A percentile compares a stretch with the other conserved stretches of the same genome.
Conservation (phyloP, 108 stramenopile genomes). For the Cylindrotheca fusiformis region DNA sequence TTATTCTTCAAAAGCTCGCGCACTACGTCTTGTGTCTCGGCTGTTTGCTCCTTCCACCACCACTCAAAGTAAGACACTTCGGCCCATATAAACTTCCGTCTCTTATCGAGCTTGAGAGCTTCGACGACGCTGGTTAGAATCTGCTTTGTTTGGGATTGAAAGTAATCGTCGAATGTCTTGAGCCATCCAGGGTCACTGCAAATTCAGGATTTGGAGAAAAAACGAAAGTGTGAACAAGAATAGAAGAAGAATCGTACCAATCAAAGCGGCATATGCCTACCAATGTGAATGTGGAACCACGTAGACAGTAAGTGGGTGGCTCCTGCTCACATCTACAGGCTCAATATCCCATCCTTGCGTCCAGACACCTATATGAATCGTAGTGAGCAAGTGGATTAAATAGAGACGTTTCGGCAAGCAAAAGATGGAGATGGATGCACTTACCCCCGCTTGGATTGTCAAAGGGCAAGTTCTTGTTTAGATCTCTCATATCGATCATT, state of each 20-base stretch:
- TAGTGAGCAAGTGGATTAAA: not conserved
- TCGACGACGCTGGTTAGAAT: constrained; percentile 48
- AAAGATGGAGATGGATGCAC: no score
- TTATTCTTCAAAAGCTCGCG: constrained; percentile 22
- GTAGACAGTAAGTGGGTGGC: constrained; percentile 40
- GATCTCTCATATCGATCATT: constrained; percentile 54
- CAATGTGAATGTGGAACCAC: constrained; percentile 66
- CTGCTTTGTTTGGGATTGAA: constrained; percentile 53
- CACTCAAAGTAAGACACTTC: constrained; percentile 68
- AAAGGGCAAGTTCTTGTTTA: constrained; percentile 40
- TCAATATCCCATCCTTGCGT: constrained; percentile 60
- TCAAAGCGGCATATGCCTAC: no score
- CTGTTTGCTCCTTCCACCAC: constrained; percentile 64
- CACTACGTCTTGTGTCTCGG: constrained; percentile 4
- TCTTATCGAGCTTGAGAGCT: constrained; percentile 28
- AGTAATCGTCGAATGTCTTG: constrained; percentile 74
- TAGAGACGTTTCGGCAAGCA: no score
- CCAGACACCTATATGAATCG: constrained; percentile 31
- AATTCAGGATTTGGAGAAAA: no score
- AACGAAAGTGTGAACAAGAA: no score
- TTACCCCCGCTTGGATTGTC: constrained; percentile 41
- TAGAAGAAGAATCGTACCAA: no score
- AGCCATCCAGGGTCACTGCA: constrained; percentile 63
- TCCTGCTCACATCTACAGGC: constrained; percentile 14
- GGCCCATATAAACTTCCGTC: constrained; percentile 66